Evolutionary conservation across 2,329 filamentous ascomycete species (phyloP), one percentile per base, ranked within the genome.

Genomic region (Pyricularia grisea): DNA sequence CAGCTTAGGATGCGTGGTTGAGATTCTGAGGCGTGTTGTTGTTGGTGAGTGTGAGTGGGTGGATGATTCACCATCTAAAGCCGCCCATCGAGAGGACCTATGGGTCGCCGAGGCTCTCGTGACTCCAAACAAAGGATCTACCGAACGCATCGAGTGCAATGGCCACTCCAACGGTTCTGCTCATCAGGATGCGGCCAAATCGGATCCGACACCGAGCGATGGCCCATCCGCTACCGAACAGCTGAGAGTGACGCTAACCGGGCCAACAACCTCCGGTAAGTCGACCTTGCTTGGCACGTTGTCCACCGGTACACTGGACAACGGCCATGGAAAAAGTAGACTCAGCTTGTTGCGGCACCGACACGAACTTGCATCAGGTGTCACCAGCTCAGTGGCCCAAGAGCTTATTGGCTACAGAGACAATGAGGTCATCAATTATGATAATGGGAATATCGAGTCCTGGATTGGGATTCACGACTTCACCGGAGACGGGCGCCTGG

Each of bases 381-480:
- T 97, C 71, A 99, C 95, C 1, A 97, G 93, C 76, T 98, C 94
- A 6, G 90, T 99, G 64, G 92, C 95, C 0, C 94, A 97, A 75
- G 95, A 98, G 77, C 83, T 99, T 11, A 87, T 99, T 71, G 95
- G 95, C 9, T 99, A 98, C 77, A 84, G 85, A 61, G 80, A 82
- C 4, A 75, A 75, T 30, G 75, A 76, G 11, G 84, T 95, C 58
- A 83, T 97, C 74, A 98, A 97, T 76, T 98, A 96, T 77, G 90
- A 92, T 3, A 90, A 91, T 70, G 90, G 89, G 17, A 93, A 97
- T 75, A 90, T 97, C 65, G 92, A 93, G 70, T 94, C 93, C 0
- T 99, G 95, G 95, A 89, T 92, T 68, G 94, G 97, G 76, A 95
- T 98, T 68, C 95, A 99, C 77, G 90, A 92, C 55, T 87, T 89